Percentiles rank a stretch among this genome's conserved stretches.
Evolutionary conservation across 2,329 filamentous ascomycete genomes (phyloP).

Genomic region (Beauveria pseudobassiana): DNA sequence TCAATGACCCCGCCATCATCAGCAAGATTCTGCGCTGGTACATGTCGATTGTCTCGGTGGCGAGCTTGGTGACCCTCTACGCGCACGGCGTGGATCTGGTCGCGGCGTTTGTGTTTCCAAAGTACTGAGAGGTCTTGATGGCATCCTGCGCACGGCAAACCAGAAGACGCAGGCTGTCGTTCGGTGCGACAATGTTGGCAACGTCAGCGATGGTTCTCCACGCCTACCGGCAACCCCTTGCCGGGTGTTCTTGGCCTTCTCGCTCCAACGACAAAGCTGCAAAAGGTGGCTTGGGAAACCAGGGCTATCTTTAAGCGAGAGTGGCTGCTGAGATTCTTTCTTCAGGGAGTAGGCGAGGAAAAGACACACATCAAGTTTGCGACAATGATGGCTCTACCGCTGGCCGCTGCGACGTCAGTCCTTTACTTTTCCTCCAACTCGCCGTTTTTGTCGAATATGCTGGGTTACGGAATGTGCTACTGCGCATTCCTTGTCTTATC

Average conservation of each 20-base stretch:
- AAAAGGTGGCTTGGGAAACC: conserved; percentile 36
- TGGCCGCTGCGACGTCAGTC: conserved; percentile 47
- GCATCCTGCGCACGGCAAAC: conserved; percentile 39
- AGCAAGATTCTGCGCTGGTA: conserved; percentile 80
- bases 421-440: conserved; percentile 60
- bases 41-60: conserved; percentile 72
- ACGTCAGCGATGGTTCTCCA: conserved; percentile 17
- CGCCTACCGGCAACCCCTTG: conserved; percentile 20
- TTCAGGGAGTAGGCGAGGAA: conserved; percentile 43
- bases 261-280: conserved; percentile 20
- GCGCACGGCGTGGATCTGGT: conserved; percentile 62
- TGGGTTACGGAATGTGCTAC: conserved; percentile 85
- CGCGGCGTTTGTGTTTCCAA: conserved; percentile 65
- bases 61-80: conserved; percentile 65
- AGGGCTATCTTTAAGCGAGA: conserved; percentile 42
- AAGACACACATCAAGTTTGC: conserved; percentile 48
- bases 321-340: conserved; percentile 41
- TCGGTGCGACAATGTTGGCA: conserved; percentile 27
- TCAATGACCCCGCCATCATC: conserved; percentile 71
- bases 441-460: conserved; percentile 65
- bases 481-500: conserved; percentile 75
- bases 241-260: conserved; percentile 27
- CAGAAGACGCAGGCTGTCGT: conserved; percentile 31
- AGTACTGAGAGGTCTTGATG: conserved; percentile 48
- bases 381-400: conserved; percentile 46